Base-by-base conservation (phyloP, 139 green algal genomes). In the Chlamydomonas urium region DNA sequence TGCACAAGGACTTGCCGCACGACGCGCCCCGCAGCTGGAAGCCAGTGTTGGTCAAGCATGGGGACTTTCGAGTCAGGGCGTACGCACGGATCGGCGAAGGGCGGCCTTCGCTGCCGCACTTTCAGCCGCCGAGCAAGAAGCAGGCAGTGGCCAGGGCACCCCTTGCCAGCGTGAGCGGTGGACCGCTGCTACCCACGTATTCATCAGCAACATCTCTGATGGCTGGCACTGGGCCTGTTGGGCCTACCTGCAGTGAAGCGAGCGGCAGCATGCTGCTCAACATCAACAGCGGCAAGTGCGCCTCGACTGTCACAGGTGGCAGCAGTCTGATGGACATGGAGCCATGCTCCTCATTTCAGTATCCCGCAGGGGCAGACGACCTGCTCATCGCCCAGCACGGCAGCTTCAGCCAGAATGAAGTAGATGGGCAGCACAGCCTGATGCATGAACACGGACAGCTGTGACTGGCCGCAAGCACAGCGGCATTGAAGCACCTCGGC, bases 1-100 rank as follows among this genome's bases (percentile, higher is more conserved):
- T 96, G 91, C 78, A 90, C 72, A 95, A 95, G 77, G 69, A 81
- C 24, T 80, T 97, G 66, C 78, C 81, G 2, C 75, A 10, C 33
- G 29, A 38, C 5, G 4, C 74, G 3, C 58, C 67, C 2, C 65
- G 48, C 14, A 62, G 65, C 4, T 90, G 86, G 80, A 77, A 66
- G 47, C 66, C 85, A 26, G 34, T 97, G 0, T 48, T 90, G 1
- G 76, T 97, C 45, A 69, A 71, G 74, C 91, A 97, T 47, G 73
- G 83, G 42, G 45, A 65, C 35, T 86, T 90, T 65, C 61, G 69
- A 31, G 80, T 90, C 63, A 83, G 90, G 32, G 58, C 85, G 10
- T 95, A 96, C 75, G 82, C 85, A 57, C 75, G 83, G 34, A 75
- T 85, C 17, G 83, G 73, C 4, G 38, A 66, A 6, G 71, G 71